These are phyloP conservation scores for Lecanoromycetidae sp. DNA, from an alignment of 2,329 filamentous ascomycete genomes.

Conservation along the genomic window DNA sequence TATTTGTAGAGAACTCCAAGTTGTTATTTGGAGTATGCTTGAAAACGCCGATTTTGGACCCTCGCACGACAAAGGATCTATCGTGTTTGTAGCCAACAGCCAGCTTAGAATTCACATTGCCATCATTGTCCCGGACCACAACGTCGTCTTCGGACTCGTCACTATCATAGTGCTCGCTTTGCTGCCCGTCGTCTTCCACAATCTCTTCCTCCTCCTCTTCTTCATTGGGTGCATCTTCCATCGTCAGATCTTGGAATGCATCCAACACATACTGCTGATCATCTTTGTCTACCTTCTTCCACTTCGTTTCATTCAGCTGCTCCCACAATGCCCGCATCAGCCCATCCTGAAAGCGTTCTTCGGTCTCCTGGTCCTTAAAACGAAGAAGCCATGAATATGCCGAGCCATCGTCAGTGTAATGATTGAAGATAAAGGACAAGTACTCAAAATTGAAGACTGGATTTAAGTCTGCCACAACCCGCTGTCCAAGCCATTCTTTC, in stretches of 20 bases:
- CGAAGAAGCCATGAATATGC: constrained; percentile 92
- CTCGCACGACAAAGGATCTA: constrained; percentile 89
- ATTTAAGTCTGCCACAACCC: constrained; percentile 81
- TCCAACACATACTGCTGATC: constrained; percentile 92
- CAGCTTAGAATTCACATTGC: constrained; percentile 81
- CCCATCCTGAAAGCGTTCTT: constrained; percentile 84
- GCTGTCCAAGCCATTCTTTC: constrained; percentile 75
- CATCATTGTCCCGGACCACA: constrained; percentile 55
- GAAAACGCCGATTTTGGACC: constrained; percentile 97
- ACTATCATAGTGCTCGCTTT: constrained; percentile 61
- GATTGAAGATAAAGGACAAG: constrained; percentile 98
- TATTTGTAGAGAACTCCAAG: constrained; percentile 91
- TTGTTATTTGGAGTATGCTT: constrained; percentile 89
- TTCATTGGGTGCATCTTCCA: constrained; percentile 62
- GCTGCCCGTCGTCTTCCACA: constrained; percentile 49
- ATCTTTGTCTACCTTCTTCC: constrained; percentile 81
- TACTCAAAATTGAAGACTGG: constrained; percentile 99
- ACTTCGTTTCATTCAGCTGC: constrained; percentile 85
- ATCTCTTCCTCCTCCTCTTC: constrained; percentile 49
- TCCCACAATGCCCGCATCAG: constrained; percentile 96
- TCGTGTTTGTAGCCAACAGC: constrained; percentile 97
- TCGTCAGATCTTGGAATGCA: constrained; percentile 84
- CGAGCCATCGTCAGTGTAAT: constrained; percentile 75
- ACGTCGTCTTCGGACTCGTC: constrained; percentile 73
- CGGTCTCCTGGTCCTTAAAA: constrained; percentile 69